Conservation (phyloP, 441 rosid species). For the Pelargonium citronellum region DNA sequence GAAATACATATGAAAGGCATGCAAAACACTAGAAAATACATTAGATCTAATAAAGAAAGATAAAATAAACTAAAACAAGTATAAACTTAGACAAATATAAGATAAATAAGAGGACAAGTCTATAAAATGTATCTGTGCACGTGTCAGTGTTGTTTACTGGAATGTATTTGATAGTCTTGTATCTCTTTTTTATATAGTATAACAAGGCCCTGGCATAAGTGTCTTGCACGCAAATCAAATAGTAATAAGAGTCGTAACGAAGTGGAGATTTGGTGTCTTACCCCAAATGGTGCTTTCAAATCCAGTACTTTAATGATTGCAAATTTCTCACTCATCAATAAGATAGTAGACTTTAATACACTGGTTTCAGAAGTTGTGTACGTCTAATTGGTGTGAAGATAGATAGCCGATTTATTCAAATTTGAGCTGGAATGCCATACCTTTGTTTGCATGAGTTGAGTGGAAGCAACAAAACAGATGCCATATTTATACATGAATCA, state of each 20-base stretch:
- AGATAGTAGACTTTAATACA: neutral
- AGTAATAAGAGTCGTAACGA: neutral
- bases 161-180: neutral
- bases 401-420: neutral
- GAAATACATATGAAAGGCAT: no score
- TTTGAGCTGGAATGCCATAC: neutral
- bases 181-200: neutral
- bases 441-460: neutral
- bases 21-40: no score
- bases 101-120: no score
- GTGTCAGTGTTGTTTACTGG: neutral
- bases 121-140: no score
- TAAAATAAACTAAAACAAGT: no score
- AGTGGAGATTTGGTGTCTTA: neutral
- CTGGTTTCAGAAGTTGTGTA: neutral
- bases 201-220: neutral
- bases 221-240: neutral
- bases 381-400: neutral
- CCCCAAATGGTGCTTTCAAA: neutral
- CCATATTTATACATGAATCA: neutral
- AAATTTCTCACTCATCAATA: neutral
- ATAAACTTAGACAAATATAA: no score
- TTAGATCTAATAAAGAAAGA: no score
- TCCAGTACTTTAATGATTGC: neutral
- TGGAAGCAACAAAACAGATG: neutral